Percentiles rank a stretch among this genome's conserved stretches.
Evolutionary conservation across 1,139 yeast species (phyloP).

Genomic region (Yamadazyma siamensis): DNA sequence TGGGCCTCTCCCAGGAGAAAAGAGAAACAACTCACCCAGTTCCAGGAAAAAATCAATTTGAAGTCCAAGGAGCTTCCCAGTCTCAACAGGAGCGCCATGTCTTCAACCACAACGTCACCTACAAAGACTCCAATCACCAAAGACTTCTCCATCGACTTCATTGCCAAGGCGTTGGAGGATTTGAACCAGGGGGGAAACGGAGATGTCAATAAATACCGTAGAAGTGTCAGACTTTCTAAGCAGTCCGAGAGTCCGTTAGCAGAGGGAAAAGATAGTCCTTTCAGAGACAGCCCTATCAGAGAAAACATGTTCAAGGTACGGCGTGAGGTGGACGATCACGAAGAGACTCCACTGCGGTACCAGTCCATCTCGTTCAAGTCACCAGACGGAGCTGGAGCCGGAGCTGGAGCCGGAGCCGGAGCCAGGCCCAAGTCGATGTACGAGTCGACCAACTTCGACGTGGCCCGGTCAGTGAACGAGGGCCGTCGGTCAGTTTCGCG

Average conservation of each 20-base stretch:
- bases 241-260: not conserved
- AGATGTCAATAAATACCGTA: slow-evolving; percentile 43
- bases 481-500: slow-evolving; percentile 23
- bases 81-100: slow-evolving; percentile 9
- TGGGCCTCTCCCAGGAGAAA: slow-evolving; percentile 55
- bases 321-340: slow-evolving; percentile 32
- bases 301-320: slow-evolving; percentile 11
- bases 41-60: slow-evolving; percentile 41
- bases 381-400: too few relatives aligned
- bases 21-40: slow-evolving; percentile 31
- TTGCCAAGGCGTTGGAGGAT: slow-evolving; percentile 62
- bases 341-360: slow-evolving; percentile 39
- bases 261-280: not conserved
- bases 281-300: slow-evolving; percentile 11
- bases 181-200: slow-evolving; percentile 65
- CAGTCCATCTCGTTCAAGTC: slow-evolving; percentile 31
- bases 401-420: too few relatives aligned
- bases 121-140: slow-evolving; percentile 35
- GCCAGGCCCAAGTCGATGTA: slow-evolving; percentile 45
- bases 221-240: slow-evolving; percentile 30
- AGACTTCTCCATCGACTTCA: slow-evolving; percentile 47
- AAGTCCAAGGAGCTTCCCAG: slow-evolving; percentile 31
- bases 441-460: slow-evolving; percentile 11
- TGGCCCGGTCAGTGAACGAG: slow-evolving; percentile 13
- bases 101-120: slow-evolving; percentile 3